Evolutionary conservation across 164 flowering plant species (phyloP).

Genomic region (Umbilicus rupestris): DNA sequence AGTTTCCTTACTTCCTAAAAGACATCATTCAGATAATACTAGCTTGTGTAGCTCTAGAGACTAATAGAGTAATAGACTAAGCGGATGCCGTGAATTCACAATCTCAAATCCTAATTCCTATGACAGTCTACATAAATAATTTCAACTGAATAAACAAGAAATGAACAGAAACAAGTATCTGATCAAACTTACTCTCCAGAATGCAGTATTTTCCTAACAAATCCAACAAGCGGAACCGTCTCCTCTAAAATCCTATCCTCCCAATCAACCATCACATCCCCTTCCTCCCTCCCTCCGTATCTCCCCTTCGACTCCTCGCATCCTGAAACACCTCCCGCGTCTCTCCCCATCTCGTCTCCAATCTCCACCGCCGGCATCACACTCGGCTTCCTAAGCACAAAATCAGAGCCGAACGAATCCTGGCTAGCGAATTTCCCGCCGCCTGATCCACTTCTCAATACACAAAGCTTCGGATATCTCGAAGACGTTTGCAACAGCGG

Average conservation of each 20-base stretch:
- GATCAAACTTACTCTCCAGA: conserved; percentile 55
- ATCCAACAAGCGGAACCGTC: conserved; percentile 88
- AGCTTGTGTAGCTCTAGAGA: too few relatives aligned
- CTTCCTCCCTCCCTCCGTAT: conserved; percentile 19
- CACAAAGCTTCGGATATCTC: conserved; percentile 1
- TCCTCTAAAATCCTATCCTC: conserved; percentile 87
- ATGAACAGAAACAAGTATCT: background rate
- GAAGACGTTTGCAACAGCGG: background rate
- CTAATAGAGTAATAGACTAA: background rate
- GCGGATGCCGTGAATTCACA: too few relatives aligned
- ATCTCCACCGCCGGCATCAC: background rate
- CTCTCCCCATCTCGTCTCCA: background rate
- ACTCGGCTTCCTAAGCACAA: background rate
- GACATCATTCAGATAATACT: background rate
- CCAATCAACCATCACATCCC: conserved; percentile 45
- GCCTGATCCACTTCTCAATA: background rate
- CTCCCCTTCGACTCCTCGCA: conserved; percentile 11
- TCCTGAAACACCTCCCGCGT: too few relatives aligned
- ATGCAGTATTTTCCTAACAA: conserved; percentile 85
- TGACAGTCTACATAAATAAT: background rate
- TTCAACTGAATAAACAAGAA: background rate
- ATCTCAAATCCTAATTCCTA: background rate
- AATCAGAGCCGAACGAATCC: background rate
- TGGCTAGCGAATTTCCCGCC: conserved; percentile 4
- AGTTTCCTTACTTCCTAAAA: too few relatives aligned